Conservation (phyloP, 306 rosid genomes). For the Arachis hypogaea region DNA sequence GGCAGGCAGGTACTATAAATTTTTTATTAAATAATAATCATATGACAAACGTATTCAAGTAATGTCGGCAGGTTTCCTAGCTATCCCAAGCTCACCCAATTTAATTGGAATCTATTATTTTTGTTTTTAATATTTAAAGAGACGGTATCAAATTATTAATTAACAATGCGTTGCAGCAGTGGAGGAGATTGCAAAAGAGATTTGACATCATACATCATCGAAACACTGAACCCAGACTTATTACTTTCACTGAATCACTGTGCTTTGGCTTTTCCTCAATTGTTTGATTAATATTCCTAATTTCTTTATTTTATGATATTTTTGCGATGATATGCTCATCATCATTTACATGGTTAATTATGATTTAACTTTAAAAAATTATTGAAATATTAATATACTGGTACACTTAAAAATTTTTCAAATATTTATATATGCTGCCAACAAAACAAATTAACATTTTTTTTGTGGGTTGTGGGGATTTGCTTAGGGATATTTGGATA, state of each 20-base stretch:
- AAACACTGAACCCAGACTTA: constrained; percentile 6
- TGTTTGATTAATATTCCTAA: neutral
- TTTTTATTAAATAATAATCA: neutral
- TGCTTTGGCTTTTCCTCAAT: neutral
- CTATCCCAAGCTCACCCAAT: neutral
- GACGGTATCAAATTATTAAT: neutral
- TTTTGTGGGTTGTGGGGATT: neutral
- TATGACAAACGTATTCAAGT: neutral
- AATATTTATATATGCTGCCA: neutral
- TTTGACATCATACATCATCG: neutral
- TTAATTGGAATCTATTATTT: neutral
- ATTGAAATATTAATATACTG: too few relatives aligned
- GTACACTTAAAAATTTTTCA: too few relatives aligned
- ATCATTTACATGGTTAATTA: too few relatives aligned
- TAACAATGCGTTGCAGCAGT: neutral
- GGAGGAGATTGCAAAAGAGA: neutral
- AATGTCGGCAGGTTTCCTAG: neutral
- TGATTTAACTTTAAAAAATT: too few relatives aligned
- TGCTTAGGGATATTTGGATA: constrained; percentile 26
- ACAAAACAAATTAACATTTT: neutral
- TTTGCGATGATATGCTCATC: neutral
- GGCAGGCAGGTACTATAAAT: too few relatives aligned
- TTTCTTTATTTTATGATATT: neutral
- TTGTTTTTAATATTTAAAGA: neutral
- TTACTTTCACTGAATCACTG: neutral